Percentiles rank a stretch among this genome's conserved stretches.
Conservation (phyloP, 805 yeast species). For the Grigorovia yakushimaensis region DNA sequence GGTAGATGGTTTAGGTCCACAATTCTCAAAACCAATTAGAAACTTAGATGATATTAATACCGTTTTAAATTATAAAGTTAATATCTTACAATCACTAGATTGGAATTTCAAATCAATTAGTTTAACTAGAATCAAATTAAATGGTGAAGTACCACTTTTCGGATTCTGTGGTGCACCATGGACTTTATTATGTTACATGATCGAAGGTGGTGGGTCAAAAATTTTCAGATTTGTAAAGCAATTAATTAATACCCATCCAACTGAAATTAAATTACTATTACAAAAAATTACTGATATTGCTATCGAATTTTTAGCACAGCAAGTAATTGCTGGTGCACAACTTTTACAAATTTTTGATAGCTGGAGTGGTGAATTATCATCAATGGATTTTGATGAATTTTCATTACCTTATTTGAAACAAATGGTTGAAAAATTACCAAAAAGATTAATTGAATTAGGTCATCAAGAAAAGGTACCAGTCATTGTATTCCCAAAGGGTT, state of each 20-base stretch:
- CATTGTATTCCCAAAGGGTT: conserved; percentile 89
- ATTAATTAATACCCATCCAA: conserved; percentile 79
- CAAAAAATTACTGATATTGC: conserved; percentile 80
- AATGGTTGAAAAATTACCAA: conserved; percentile 59
- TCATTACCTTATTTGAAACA: conserved; percentile 80
- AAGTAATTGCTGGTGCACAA: conserved; percentile 96
- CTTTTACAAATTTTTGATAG: conserved; percentile 95
- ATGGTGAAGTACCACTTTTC: conserved; percentile 86
- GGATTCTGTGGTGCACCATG: conserved; percentile 98
- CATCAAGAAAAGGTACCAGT: conserved; percentile 66
- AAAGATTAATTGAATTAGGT: conserved; percentile 62
- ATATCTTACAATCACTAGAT: conserved; percentile 65
- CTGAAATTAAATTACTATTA: conserved; percentile 58
- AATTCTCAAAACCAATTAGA: conserved; percentile 81
- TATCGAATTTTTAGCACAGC: conserved; percentile 84
- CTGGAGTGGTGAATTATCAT: conserved; percentile 96
- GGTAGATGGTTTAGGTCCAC: conserved; percentile 92
- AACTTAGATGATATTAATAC: conserved; percentile 54
- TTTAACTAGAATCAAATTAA: conserved; percentile 71
- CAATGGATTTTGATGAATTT: conserved; percentile 78
- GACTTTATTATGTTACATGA: conserved; percentile 94
- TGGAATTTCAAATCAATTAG: conserved; percentile 97
- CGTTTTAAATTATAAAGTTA: conserved; percentile 48
- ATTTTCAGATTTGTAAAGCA: conserved; percentile 84
- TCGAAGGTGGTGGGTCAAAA: conserved; percentile 94